Evolutionary conservation across 148 eudicot species (phyloP), one percentile per base, ranked within the genome.

Genomic region (Rhododendron vialii): DNA sequence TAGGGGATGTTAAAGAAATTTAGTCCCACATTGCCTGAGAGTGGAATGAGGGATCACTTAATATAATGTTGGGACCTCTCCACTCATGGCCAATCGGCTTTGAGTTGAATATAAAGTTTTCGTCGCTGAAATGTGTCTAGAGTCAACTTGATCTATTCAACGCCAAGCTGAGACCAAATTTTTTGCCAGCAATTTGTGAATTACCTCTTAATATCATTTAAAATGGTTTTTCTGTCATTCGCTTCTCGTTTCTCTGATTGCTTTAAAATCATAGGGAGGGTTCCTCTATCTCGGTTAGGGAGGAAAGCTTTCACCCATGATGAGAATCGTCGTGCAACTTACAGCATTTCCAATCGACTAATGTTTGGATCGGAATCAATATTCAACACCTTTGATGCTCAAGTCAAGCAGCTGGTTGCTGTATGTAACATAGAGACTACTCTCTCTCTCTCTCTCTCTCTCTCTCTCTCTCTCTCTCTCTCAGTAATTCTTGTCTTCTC

Each of bases 401-500:
- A 94, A 91, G 92, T 83, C 90, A 95, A 95, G 93, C 96, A 94
- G 87, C 92, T 96, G 78, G 89, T 96, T 86, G 90, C 99, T 86
- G 99, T 96, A 94, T 82, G 98, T 91, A 51, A 59, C 45, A 69
- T 0, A 35, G 28, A 83, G 45, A 75, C 57, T 85, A 8, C 48
- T 55, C 38, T 18, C 47, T 76, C 74, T 26, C 35, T n/a, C 69
- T 63, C 69, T 59, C 65, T 20, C 47, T 76, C 74, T 26, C 35
- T n/a, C 69, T 63, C 69, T 59, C 65, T 20, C 65, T 61, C 69
- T 28, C 75, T 28, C 38, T 10, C 45, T 22, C 38, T 8, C 36
- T 7, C 11, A 51, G 13, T 51, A 36, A 28, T 79, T 55, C 30
- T 78, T 77, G 61, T 85, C 69, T 63, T 59, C 35, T 59, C 22